Evolutionary conservation across 2,329 filamentous ascomycete species (phyloP).

Genomic region (Aspergillus melleus): DNA sequence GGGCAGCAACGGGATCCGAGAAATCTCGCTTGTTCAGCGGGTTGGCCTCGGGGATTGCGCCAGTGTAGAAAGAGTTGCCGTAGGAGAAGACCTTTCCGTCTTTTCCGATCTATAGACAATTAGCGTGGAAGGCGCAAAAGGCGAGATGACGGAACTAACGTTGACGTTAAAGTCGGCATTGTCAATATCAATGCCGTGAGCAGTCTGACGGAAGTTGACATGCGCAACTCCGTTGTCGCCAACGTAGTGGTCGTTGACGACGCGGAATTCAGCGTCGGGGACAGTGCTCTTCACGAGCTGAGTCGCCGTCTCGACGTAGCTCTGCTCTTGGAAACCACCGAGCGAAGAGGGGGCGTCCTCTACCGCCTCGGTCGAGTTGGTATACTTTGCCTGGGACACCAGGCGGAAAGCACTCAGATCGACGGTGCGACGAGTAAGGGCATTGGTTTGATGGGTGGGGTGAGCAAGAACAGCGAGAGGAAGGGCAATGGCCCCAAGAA

Average conservation of each 20-base stretch:
- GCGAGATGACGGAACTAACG: background rate
- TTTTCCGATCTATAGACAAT: slow-evolving; percentile 11
- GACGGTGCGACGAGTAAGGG: slow-evolving; percentile 4
- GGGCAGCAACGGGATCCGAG: slow-evolving; percentile 8
- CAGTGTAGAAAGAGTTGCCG: slow-evolving; percentile 16
- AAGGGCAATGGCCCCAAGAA: slow-evolving; percentile 9
- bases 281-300: slow-evolving; percentile 5
- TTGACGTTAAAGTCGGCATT: slow-evolving; percentile 21
- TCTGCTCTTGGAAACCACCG: background rate
- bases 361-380: background rate
- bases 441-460: slow-evolving; percentile 1
- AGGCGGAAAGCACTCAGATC: slow-evolving; percentile 11
- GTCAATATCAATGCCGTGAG: slow-evolving; percentile 16
- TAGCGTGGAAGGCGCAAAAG: background rate
- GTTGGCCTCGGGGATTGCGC: slow-evolving; percentile 3
- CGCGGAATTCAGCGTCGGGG: slow-evolving; percentile 10
- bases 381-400: slow-evolving; percentile 1
- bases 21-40: slow-evolving; percentile 1
- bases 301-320: slow-evolving; percentile 10
- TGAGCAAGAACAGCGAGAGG: slow-evolving; percentile 5
- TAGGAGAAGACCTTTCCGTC: slow-evolving; percentile 17
- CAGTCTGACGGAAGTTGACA: slow-evolving; percentile 16
- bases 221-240: slow-evolving; percentile 17
- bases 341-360: background rate
- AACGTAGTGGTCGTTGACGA: slow-evolving; percentile 16